These are phyloP conservation scores for Cryptococcus sp. DNA, from an alignment of 1,284 basidiomycete genomes.

Conservation along the genomic window DNA sequence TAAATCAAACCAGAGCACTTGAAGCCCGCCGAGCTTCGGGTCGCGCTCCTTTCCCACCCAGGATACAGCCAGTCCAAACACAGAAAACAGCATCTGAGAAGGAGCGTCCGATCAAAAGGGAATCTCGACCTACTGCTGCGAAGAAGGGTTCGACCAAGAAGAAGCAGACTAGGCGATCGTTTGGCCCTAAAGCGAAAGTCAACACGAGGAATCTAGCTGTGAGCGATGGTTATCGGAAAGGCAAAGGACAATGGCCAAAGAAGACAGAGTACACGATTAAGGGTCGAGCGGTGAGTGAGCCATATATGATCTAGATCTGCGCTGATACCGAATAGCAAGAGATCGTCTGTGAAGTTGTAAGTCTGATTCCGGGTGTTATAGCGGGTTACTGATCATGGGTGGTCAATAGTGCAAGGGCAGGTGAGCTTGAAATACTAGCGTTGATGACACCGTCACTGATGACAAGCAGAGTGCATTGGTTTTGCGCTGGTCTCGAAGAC, in stretches of 20 bases:
- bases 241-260: not conserved
- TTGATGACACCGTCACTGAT: not conserved
- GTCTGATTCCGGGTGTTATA: not conserved
- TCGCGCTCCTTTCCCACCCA: too few species aligned
- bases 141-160: too few species aligned
- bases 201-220: not conserved
- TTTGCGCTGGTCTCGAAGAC: constrained; percentile 5
- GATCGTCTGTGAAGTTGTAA: constrained; percentile 1
- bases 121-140: too few species aligned
- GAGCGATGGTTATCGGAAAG: constrained; percentile 1
- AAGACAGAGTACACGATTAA: constrained; percentile 3
- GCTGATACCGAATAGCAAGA: constrained; percentile 2
- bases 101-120: too few species aligned
- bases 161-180: not conserved
- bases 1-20: too few species aligned
- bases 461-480: constrained; percentile 1
- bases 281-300: constrained; percentile 1
- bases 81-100: too few species aligned
- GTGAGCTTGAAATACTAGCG: not conserved
- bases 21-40: too few species aligned
- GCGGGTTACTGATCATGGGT: not conserved
- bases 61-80: too few species aligned
- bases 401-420: not conserved
- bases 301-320: not conserved
- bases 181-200: not conserved